phyloP scores from a whole-genome alignment of 2,329 filamentous ascomycete genomes.

The Shiraia sp. region DNA sequence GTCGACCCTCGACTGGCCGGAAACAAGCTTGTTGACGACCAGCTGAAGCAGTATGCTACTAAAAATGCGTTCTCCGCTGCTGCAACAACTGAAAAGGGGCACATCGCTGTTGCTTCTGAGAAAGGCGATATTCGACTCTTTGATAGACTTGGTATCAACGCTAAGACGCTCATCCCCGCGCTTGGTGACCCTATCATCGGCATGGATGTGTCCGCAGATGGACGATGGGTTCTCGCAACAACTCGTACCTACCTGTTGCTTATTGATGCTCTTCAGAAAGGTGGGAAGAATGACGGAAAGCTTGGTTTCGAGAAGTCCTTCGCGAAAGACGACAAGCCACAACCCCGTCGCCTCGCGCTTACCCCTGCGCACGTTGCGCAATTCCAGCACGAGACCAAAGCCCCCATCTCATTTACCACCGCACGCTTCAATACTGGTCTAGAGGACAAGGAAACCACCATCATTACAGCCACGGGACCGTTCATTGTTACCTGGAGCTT shows the following conservation, averaged over 20 bases:
- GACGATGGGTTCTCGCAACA: constrained; percentile 92
- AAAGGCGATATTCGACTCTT: constrained; percentile 98
- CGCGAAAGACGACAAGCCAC: constrained; percentile 88
- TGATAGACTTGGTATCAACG: constrained; percentile 93
- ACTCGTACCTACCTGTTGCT: constrained; percentile 93
- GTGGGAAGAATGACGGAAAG: constrained; percentile 95
- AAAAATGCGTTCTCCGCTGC: constrained; percentile 97
- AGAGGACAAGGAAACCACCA: constrained; percentile 81
- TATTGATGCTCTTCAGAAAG: constrained; percentile 86
- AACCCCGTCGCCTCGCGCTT: constrained; percentile 85
- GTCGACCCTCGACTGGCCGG: constrained; percentile 89
- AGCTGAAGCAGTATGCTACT: constrained; percentile 93
- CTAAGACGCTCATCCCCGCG: constrained; percentile 95
- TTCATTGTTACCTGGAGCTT: constrained; percentile 97
- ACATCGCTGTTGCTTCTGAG: constrained; percentile 94
- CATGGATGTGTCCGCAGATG: constrained; percentile 92
- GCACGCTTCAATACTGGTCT: constrained; percentile 93
- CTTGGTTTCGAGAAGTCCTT: constrained; percentile 97
- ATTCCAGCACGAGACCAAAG: constrained; percentile 94
- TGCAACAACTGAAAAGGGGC: constrained; percentile 93
- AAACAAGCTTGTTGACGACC: constrained; percentile 87
- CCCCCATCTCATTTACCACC: constrained; percentile 82
- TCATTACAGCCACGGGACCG: constrained; percentile 93
- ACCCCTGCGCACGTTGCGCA: constrained; percentile 93
- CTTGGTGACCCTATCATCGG: constrained; percentile 94